Evolutionary conservation across 345 rosid species (phyloP), one percentile per base, ranked within the genome.

Genomic region (Trapa bicornis): DNA sequence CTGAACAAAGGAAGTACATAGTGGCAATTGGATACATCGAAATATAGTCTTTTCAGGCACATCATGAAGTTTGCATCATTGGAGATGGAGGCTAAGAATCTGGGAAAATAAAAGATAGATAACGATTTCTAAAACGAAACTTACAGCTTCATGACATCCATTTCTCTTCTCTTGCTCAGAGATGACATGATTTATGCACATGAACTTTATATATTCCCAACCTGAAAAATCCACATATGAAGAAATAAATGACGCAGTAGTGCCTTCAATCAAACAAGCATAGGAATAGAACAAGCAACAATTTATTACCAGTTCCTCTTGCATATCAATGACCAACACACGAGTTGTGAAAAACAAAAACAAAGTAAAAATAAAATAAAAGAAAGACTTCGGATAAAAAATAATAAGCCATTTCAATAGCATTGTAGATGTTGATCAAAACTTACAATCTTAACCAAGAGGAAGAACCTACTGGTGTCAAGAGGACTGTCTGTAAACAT

Each of bases 401-500:
- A 50, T 16, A 4, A 15, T 50, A 11, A 2, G 14, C 22, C 10
- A 50, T 50, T 17, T 50, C 54, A 17, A 47, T 16, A 5, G 22
- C n/a, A 5, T 15, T 50, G 56, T 15, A 15, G 17, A 4, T 15
- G 3, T 50, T 14, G 56, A 2, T 16, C 56, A 68, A 48, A 63
- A 76, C 86, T 76, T 78, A 84, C 91, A 75, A 67, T 79, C 69
- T 71, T 75, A 66, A 64, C 65, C 45, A 71, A 73, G 76, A 58
- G 45, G 41, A 41, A 62, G 42, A 75, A 48, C 69, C 57, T 77
- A 62, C 80, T 91, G 85, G 73, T 86, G 91, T 96, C 97, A 89
- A 64, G 92, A 79, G 33, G 87, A 69, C 52, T 88, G 95, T 79
- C 78, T 88, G 75, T 84, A 86, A 58, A 86, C 85, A 68, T 92